Base-by-base conservation (phyloP, 306 rosid genomes). In the Medicago lupulina region DNA sequence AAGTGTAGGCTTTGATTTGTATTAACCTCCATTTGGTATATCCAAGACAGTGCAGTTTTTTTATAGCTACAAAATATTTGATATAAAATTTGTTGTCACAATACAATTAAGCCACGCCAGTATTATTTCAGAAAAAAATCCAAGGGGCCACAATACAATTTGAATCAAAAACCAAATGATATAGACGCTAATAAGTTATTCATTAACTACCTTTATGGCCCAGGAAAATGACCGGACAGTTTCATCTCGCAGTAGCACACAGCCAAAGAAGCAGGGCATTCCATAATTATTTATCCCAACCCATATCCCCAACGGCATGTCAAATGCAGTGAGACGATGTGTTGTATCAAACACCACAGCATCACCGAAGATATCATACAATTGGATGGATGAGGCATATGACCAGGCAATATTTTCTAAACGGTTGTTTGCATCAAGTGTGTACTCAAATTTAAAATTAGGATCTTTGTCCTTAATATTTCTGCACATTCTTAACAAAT, bases 221-320 rank as follows among this genome's bases (percentile, higher is more conserved):
- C 98, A 94, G 40, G 96, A 85, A 87, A 83, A 88, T 7, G 97
- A 94, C 83, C 89, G 87, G 74, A 85, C 60, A 40, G 84, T 89
- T 88, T 94, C 97, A 73, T 94, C 98, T 65, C 90, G 89, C 21
- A 94, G 81, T 74, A 94, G 96, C 74, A 77, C 92, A 34, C 98
- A 94, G 73, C 98, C 92, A 76, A 94, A 94, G 86, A 94, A 88
- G 89, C 98, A 94, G 70, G 98, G 98, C 98, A 91, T 94, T 63
- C 98, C 97, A 83, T 91, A 91, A 81, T 94, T 94, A 78, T 94
- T 94, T 74, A 94, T 83, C 75, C 98, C 98, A 79, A 94, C 96
- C 98, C 94, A 94, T 75, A 94, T 86, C 80, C 97, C 98, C 6
- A 94, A 86, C 0, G 96, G 97, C 98, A 94, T 91, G 83, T 94